Conservation (phyloP, 2,329 filamentous ascomycete species). For the Phaeoacremonium minimum region DNA sequence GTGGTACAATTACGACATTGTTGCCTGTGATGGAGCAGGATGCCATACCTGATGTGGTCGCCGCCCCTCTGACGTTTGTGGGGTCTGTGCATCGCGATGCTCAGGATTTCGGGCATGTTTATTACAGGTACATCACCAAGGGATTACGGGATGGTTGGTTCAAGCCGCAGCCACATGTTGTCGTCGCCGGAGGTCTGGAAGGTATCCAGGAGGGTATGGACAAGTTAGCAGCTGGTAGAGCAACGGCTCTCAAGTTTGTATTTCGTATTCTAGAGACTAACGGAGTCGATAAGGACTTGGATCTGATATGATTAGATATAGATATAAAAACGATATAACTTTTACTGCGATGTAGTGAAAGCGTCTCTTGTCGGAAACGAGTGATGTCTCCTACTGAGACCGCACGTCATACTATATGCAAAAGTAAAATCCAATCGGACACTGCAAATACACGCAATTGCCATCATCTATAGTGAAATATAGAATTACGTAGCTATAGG, state of each 20-base stretch:
- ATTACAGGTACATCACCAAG: constrained; percentile 27
- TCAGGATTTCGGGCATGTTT: constrained; percentile 25
- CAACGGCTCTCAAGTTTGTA: constrained; percentile 62
- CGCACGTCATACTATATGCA: too few species aligned
- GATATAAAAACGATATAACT: too few species aligned
- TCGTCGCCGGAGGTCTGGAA: constrained; percentile 47
- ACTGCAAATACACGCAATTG: too few species aligned
- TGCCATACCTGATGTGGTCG: constrained; percentile 17
- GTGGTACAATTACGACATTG: constrained; percentile 32
- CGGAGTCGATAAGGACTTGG: too few species aligned
- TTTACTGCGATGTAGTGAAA: too few species aligned
- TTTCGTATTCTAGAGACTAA: constrained; percentile 34
- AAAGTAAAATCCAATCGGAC: too few species aligned
- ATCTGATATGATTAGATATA: too few species aligned
- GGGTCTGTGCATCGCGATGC: constrained; percentile 24
- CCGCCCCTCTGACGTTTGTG: constrained; percentile 16
- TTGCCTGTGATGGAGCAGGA: constrained; percentile 22
- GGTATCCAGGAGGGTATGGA: constrained; percentile 48
- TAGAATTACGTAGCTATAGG: too few species aligned
- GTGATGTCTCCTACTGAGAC: too few species aligned
- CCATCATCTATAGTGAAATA: too few species aligned
- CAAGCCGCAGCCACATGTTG: constrained; percentile 42
- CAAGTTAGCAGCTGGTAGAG: constrained; percentile 55
- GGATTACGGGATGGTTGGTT: constrained; percentile 45
- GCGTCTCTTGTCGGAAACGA: too few species aligned